These are phyloP conservation scores for Microdochium nivale DNA, from an alignment of 2,329 filamentous ascomycete genomes.

Conservation along the genomic window DNA sequence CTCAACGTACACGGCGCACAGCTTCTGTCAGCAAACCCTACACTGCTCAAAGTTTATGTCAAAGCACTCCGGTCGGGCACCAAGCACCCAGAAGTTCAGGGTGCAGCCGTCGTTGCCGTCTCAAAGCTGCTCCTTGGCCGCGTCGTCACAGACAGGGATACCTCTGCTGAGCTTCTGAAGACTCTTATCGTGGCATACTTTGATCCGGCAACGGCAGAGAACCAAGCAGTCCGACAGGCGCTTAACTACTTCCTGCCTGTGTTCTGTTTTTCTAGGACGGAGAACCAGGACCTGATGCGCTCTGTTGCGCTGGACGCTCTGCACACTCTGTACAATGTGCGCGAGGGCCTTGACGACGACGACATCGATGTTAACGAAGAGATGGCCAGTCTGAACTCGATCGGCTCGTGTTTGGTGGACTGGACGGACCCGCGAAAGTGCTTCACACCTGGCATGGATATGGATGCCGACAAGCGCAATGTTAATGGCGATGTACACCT, in stretches of 20 bases:
- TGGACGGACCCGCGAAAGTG: conserved; percentile 92
- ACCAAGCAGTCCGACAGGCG: conserved; percentile 76
- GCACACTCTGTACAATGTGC: conserved; percentile 63
- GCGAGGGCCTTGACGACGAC: conserved; percentile 65
- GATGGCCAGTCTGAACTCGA: conserved; percentile 70
- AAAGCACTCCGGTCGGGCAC: conserved; percentile 68
- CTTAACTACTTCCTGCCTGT: conserved; percentile 92
- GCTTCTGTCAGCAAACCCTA: conserved; percentile 57
- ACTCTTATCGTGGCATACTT: conserved; percentile 83
- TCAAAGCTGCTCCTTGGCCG: conserved; percentile 80
- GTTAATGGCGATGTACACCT: conserved; percentile 75
- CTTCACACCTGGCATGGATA: conserved; percentile 40
- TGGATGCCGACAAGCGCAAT: conserved; percentile 51
- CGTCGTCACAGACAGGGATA: conserved; percentile 62
- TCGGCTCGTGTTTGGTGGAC: conserved; percentile 78
- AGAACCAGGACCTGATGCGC: conserved; percentile 78
- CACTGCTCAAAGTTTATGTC: conserved; percentile 77
- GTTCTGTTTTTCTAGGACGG: conserved; percentile 76
- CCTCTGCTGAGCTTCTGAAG: conserved; percentile 68
- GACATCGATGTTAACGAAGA: conserved; percentile 66
- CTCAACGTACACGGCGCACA: conserved; percentile 80
- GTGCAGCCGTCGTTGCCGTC: conserved; percentile 70
- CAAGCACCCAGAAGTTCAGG: conserved; percentile 65
- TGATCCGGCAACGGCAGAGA: conserved; percentile 70
- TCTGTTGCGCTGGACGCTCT: conserved; percentile 65